phyloP scores from a whole-genome alignment of 164 flowering plant genomes.

The Nelumbo lutea region DNA sequence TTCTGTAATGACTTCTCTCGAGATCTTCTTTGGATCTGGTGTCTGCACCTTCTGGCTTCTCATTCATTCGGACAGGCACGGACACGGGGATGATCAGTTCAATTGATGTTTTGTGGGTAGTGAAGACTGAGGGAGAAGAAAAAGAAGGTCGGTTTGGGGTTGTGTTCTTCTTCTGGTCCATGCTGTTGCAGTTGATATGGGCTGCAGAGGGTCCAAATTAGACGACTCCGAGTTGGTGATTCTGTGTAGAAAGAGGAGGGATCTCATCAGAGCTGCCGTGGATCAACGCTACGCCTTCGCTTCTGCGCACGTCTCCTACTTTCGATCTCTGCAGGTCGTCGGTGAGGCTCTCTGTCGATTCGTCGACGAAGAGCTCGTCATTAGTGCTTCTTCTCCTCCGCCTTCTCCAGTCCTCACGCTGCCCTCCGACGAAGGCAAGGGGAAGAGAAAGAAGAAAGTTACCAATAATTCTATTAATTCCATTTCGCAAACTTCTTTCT shows the following conservation, averaged over 20 bases:
- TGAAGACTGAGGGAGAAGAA: too few relatives aligned
- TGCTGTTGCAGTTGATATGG: conserved; percentile 40
- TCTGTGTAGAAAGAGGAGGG: conserved; percentile 74
- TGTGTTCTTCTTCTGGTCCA: too few relatives aligned
- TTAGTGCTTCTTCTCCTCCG: conserved; percentile 26
- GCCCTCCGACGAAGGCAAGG: conserved; percentile 53
- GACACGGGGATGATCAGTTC: not conserved
- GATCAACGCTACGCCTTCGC: conserved; percentile 69
- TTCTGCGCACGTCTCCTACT: conserved; percentile 70
- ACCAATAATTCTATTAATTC: too few relatives aligned
- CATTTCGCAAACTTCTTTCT: conserved; percentile 1
- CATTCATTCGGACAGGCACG: conserved; percentile 8
- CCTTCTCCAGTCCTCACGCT: conserved; percentile 66
- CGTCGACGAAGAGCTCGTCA: conserved; percentile 68
- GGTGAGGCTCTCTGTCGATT: conserved; percentile 74
- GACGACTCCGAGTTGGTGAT: conserved; percentile 64
- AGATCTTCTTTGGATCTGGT: not conserved
- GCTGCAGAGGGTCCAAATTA: conserved; percentile 77
- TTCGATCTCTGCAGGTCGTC: conserved; percentile 49
- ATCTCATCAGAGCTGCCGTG: conserved; percentile 59
- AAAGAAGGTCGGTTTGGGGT: conserved; percentile 15
- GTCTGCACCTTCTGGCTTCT: not conserved
- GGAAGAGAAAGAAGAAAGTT: conserved; percentile 17
- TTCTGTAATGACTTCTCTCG: not conserved
- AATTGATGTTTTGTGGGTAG: not conserved